Evolutionary conservation across 352 stramenopile genomes (phyloP), one percentile per base, ranked within the genome.

Genomic region (Pythium vanterpoolii): DNA sequence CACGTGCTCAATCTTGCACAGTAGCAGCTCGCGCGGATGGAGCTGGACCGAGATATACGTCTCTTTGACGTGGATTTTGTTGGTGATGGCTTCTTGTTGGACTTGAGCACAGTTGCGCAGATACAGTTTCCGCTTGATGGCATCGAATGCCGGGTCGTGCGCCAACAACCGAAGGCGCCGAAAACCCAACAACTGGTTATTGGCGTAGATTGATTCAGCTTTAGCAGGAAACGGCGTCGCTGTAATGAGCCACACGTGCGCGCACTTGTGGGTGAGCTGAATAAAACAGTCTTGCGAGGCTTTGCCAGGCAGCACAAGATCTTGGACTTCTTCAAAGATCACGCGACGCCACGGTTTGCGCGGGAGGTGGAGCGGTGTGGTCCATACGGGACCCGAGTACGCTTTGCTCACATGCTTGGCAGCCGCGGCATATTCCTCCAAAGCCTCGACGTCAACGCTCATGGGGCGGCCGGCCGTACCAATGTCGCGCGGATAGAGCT

Each of bases 71-170:
- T 68, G 69, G 55, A 93, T 87, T 56, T 88, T 86, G 57, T 78
- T 83, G 0, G 80, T 89, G 59, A 96, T 90, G 39, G 79, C 86
- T 56, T 90, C 76, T 50, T 89, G 74, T 44, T 90, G 84, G 13
- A 94, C 84, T 58, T 92, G 81, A 18, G 85, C 86, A 31, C 83
- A 92, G 56, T 90, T 92, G 30, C 84, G 79, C 28, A 96, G 75
- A 68, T 94, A 96, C 9, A 96, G 68, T 47, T 94, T 93, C 19
- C 83, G 67, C 62, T 96, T 96, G 62, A 96, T 94, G 47, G 86
- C 81, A 38, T 96, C 84, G 63, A 96, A 96, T 3, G 84, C 86
- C 5, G 75, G 74, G 52, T 94, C 77, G 27, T 90, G 68, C 8
- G 81, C 67, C 52, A 78, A 44, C 19, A 96, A 59, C 0, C 83